Evolutionary conservation across 129 eudicot species (phyloP), one percentile per base, ranked within the genome.

Genomic region (Ambrosia artemisiifolia): DNA sequence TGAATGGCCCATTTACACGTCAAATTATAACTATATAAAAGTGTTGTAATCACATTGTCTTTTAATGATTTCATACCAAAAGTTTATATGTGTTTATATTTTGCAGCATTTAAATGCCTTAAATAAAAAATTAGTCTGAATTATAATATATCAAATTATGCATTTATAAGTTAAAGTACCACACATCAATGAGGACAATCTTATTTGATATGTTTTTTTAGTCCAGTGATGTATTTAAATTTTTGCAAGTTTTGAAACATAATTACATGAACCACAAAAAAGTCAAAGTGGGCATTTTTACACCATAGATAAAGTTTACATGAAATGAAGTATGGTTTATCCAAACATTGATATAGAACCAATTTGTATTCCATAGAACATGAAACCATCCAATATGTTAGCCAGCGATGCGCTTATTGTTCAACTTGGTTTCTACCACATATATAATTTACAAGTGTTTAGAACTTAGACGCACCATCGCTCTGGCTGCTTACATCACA

Each of bases 311-410:
- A 12, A 40, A 19, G 28, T n/a, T 54, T 35, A 48, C 53, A 10
- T 47, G 38, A 68, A 54, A 47, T 3, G 57, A 57, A 76, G 4
- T 63, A 68, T 9, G 17, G 30, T 20, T 55, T 10, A 56, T 3
- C 71, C 1, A 1, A 50, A 63, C 44, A 63, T 33, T 18, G 62
- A 54, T 19, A 54, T 54, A 54, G 61, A 55, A 19, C 43, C 48
- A 18, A 19, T 55, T 9, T 11, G 0, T 47, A 42, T 13, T 51
- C 28, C 50, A 67, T 14, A 51, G 35, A 35, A 36, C 50, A 50
- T 9, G 55, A 75, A 74, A 74, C 71, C 72, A 50, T 35, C 72
- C 79, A 38, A 49, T 4, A 74, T 64, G 55, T 51, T 32, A 61
- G 77, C 36, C 48, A 1, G 3, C 33, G 43, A 42, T 47, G 49